phyloP scores from a whole-genome alignment of 2,329 filamentous ascomycete species.

The Neonectria sp. region DNA sequence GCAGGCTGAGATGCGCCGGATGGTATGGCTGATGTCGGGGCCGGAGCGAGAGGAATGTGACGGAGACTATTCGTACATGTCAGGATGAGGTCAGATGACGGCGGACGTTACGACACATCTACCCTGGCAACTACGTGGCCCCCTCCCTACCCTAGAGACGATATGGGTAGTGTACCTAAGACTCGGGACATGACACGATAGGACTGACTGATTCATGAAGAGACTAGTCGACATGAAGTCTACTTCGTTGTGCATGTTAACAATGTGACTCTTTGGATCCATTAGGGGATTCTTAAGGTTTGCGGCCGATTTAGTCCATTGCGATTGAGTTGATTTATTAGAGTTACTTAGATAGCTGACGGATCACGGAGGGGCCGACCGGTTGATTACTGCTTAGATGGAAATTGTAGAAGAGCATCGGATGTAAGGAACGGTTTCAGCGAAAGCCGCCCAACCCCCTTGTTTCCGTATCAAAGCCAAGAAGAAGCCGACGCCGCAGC shows the following conservation, averaged over 20 bases:
- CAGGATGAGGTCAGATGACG: slow-evolving; percentile 25
- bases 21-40: slow-evolving; percentile 33
- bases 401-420: not conserved
- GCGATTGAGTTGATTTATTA: not conserved
- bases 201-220: not conserved
- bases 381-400: not conserved
- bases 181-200: not conserved
- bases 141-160: slow-evolving; percentile 16
- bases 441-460: slow-evolving; percentile 12
- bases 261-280: not conserved
- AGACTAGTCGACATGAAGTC: not conserved
- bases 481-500: not conserved
- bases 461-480: not conserved
- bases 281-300: not conserved
- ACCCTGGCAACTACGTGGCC: slow-evolving; percentile 10
- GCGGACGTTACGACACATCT: slow-evolving; percentile 1
- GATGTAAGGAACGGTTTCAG: slow-evolving; percentile 18
- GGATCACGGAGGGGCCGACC: not conserved
- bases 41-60: slow-evolving; percentile 43
- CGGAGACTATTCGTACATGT: slow-evolving; percentile 32
- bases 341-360: not conserved
- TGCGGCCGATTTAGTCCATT: not conserved
- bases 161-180: not conserved
- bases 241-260: not conserved
- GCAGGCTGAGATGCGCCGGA: slow-evolving; percentile 21